Conservation (phyloP, 1,284 basidiomycete genomes). For the Trametes sp. region DNA sequence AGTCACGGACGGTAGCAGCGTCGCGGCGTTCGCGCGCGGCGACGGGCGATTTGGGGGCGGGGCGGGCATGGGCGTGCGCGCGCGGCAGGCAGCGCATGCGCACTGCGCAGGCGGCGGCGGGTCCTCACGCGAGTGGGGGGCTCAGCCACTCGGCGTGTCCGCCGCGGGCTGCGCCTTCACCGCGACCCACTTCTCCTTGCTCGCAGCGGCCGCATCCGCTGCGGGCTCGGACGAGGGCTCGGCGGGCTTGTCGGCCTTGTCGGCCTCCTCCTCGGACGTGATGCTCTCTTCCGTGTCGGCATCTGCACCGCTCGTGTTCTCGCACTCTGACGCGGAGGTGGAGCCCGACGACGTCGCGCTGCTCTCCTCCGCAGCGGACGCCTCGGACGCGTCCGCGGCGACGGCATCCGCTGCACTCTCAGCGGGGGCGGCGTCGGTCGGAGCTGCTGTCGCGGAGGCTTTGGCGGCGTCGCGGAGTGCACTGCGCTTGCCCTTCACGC, state of each 20-base stretch:
- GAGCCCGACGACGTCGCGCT: slow-evolving; percentile 40
- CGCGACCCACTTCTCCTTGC: slow-evolving; percentile 77
- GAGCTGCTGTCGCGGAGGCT: slow-evolving; percentile 34
- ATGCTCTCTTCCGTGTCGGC: slow-evolving; percentile 78
- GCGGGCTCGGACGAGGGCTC: slow-evolving; percentile 32
- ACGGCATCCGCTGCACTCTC: slow-evolving; percentile 8
- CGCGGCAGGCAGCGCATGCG: background rate
- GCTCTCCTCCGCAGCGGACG: slow-evolving; percentile 20
- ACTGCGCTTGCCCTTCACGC: slow-evolving; percentile 62
- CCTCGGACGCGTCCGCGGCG: slow-evolving; percentile 36
- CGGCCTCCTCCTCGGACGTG: slow-evolving; percentile 73
- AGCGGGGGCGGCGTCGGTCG: slow-evolving; percentile 8
- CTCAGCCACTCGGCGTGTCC: slow-evolving; percentile 18
- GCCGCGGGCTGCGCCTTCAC: slow-evolving; percentile 52
- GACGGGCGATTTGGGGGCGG: too few relatives aligned
- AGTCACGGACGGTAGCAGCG: background rate
- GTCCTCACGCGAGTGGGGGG: background rate
- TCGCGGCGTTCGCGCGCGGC: background rate
- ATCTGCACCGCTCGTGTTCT: slow-evolving; percentile 65
- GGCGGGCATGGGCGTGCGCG: too few relatives aligned
- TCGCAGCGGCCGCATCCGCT: slow-evolving; percentile 39
- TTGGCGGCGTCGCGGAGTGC: slow-evolving; percentile 46
- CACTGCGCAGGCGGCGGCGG: background rate
- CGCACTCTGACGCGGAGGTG: slow-evolving; percentile 59
- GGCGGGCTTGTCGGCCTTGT: slow-evolving; percentile 46